These are phyloP conservation scores for Amphicarpaea edgeworthii DNA, from an alignment of 306 rosid species.

Conservation along the genomic window DNA sequence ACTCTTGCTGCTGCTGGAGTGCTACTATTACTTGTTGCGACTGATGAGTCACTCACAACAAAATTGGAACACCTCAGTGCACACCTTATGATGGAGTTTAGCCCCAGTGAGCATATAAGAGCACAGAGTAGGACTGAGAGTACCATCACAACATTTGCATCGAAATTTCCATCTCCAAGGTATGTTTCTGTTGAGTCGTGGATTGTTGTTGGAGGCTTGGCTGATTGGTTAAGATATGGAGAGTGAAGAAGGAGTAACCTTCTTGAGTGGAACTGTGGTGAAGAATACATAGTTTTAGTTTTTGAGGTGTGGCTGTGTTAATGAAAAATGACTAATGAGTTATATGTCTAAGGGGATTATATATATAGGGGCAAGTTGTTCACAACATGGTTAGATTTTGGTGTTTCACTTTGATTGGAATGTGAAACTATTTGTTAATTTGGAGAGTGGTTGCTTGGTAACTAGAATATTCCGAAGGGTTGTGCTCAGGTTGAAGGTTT, in stretches of 20 bases:
- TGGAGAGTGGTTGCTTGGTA: conserved; percentile 25
- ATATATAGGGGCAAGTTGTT: conserved; percentile 50
- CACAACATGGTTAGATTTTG: conserved; percentile 15
- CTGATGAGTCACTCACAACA: conserved; percentile 49
- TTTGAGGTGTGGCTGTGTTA: not conserved
- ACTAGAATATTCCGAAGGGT: conserved; percentile 49
- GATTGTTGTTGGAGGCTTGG: conserved; percentile 49
- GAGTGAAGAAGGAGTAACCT: conserved; percentile 67
- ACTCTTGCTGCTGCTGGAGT: conserved; percentile 33
- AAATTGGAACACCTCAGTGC: conserved; percentile 73
- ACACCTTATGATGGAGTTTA: conserved; percentile 86
- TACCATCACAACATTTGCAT: conserved; percentile 92
- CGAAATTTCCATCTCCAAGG: conserved; percentile 64
- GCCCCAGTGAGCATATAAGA: conserved; percentile 78
- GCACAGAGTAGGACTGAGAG: conserved; percentile 92
- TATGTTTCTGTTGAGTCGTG: conserved; percentile 40
- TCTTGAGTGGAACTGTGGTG: conserved; percentile 63
- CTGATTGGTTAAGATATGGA: conserved; percentile 47
- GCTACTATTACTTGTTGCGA: not conserved
- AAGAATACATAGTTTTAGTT: conserved; percentile 51
- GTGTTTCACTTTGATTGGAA: conserved; percentile 3
- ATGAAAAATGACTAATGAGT: no score
- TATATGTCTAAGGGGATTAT: conserved; percentile 32
- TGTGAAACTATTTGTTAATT: not conserved
- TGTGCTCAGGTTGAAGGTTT: not conserved